phyloP scores from a whole-genome alignment of 2,329 filamentous ascomycete genomes.

The Penicillium sclerotigenum region DNA sequence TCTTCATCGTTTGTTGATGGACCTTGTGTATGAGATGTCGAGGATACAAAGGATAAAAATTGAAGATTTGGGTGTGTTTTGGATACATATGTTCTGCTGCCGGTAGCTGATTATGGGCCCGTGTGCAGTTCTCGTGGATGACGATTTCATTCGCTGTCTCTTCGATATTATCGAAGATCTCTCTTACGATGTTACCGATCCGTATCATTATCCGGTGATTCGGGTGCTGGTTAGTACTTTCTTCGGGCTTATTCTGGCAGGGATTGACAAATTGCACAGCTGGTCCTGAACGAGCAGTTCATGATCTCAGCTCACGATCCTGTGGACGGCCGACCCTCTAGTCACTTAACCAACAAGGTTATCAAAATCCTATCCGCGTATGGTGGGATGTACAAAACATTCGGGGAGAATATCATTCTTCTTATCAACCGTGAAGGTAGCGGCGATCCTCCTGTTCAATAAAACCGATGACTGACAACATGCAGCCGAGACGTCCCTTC shows the following conservation, averaged over 20 bases:
- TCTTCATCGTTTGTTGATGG: constrained; percentile 76
- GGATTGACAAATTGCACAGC: constrained; percentile 47
- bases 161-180: constrained; percentile 84
- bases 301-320: constrained; percentile 71
- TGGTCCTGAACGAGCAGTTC: constrained; percentile 97
- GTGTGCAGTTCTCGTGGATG: constrained; percentile 57
- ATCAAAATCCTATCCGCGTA: constrained; percentile 84
- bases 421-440: constrained; percentile 83
- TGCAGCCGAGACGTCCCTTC: constrained; percentile 77
- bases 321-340: constrained; percentile 37
- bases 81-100: background rate
- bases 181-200: constrained; percentile 82
- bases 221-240: constrained; percentile 70
- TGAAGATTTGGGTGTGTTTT: constrained; percentile 70
- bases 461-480: constrained; percentile 11
- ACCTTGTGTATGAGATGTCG: constrained; percentile 94
- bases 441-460: background rate
- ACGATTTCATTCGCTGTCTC: constrained; percentile 78
- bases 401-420: constrained; percentile 95
- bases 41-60: constrained; percentile 77
- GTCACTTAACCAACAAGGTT: constrained; percentile 80
- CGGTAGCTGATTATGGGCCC: constrained; percentile 5
- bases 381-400: constrained; percentile 81
- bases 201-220: constrained; percentile 94
- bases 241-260: background rate